Conservation (phyloP, 306 rosid genomes). For the Astragalus membranaceus region DNA sequence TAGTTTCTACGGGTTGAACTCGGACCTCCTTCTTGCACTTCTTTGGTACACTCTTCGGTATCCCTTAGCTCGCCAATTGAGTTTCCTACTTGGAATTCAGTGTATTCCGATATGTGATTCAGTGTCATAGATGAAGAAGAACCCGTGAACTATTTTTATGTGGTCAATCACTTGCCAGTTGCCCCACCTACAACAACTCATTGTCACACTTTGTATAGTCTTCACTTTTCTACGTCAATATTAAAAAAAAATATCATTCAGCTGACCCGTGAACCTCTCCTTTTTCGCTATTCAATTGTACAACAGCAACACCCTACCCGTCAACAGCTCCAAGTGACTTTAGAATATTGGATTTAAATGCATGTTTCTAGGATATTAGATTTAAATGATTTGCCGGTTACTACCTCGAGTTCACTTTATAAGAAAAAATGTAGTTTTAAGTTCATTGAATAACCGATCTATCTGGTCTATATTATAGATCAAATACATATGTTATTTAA, state of each 20-base stretch:
- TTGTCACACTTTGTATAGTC: not conserved
- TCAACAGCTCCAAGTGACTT: not conserved
- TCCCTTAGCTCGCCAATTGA: no score
- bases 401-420: no score
- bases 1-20: no score
- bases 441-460: no score
- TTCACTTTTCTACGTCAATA: slow-evolving; percentile 13
- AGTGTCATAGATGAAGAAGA: slow-evolving; percentile 22
- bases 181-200: slow-evolving; percentile 27
- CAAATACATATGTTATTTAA: no score
- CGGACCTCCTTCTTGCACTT: no score
- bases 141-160: slow-evolving; percentile 37
- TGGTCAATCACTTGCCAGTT: slow-evolving; percentile 26
- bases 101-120: slow-evolving; percentile 20
- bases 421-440: no score
- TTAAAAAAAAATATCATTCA: not conserved
- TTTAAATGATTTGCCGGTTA: no score
- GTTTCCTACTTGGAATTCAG: no score
- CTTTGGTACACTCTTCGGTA: no score
- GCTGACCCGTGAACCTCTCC: slow-evolving; percentile 31
- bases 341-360: not conserved
- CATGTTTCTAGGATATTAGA: no score
- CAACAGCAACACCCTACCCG: not conserved
- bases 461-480: no score
- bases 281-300: slow-evolving; percentile 25